Conservation (phyloP, 2,329 filamentous ascomycete genomes). For the Paracamarosporium sp. region DNA sequence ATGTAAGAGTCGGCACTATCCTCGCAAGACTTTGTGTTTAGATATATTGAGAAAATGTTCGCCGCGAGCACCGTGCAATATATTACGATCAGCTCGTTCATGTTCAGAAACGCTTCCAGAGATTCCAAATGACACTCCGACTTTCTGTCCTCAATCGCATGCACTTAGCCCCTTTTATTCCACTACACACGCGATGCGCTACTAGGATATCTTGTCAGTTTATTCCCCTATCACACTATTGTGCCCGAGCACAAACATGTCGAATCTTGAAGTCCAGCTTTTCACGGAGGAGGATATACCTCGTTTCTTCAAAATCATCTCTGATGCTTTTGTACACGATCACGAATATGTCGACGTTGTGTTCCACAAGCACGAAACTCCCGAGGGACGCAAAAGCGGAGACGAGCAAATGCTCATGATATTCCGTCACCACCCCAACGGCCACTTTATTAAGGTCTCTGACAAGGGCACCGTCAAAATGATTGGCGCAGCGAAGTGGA, state of each 20-base stretch:
- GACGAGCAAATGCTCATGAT: constrained; percentile 13
- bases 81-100: too few relatives aligned
- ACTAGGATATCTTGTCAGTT: too few relatives aligned
- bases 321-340: constrained; percentile 17
- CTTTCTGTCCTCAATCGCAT: too few relatives aligned
- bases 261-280: constrained; percentile 11
- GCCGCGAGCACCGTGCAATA: too few relatives aligned
- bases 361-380: constrained; percentile 11
- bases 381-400: constrained; percentile 5
- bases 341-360: constrained; percentile 18
- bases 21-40: too few relatives aligned
- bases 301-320: constrained; percentile 18
- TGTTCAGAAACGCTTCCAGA: too few relatives aligned
- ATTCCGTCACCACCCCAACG: constrained; percentile 1
- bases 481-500: constrained; percentile 18
- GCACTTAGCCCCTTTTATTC: too few relatives aligned
- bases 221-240: background rate
- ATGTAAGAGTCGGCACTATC: too few relatives aligned
- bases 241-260: background rate
- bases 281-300: constrained; percentile 19
- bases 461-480: constrained; percentile 7
- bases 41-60: too few relatives aligned
- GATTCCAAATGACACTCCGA: too few relatives aligned
- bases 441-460: constrained; percentile 14
- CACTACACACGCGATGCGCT: too few relatives aligned